Evolutionary conservation across 1,139 yeast species (phyloP).

Genomic region (Blastobotrys petasosporus): DNA sequence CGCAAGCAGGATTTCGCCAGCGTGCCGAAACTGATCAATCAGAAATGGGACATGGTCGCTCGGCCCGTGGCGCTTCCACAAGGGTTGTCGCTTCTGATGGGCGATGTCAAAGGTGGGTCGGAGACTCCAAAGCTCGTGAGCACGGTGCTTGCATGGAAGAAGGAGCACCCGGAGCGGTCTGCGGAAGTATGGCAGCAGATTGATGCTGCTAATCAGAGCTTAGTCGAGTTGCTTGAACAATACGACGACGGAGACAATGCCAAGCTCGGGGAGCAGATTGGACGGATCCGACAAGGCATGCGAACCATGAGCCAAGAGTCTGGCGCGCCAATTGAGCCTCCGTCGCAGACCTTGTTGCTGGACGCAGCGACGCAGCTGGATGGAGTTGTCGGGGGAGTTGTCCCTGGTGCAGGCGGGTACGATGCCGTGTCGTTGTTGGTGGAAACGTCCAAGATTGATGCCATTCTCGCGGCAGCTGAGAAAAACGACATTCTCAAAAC

Average conservation of each 20-base stretch:
- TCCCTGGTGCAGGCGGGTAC: conserved; percentile 98
- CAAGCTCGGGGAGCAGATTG: conserved; percentile 32
- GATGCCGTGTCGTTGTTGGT: conserved; percentile 82
- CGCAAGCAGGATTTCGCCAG: conserved; percentile 3
- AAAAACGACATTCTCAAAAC: conserved; percentile 21
- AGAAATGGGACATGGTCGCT: conserved; percentile 54
- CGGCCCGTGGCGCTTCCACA: conserved; percentile 59
- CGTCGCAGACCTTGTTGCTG: conserved; percentile 63
- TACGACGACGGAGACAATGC: conserved; percentile 3
- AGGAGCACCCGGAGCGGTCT: conserved; percentile 47
- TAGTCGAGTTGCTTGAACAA: conserved; percentile 45
- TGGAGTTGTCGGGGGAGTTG: conserved; percentile 90
- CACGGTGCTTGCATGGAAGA: conserved; percentile 67
- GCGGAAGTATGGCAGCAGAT: conserved; percentile 48
- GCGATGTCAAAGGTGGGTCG: conserved; percentile 88
- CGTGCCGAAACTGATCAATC: conserved; percentile 39
- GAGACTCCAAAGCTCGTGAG: conserved; percentile 89
- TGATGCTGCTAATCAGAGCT: conserved; percentile 50
- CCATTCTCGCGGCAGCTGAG: conserved; percentile 37
- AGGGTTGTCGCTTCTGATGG: conserved; percentile 70
- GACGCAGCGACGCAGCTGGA: conserved; percentile 48
- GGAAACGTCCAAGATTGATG: conserved; percentile 40
- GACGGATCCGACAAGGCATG: conserved; percentile 48
- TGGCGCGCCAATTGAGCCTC: conserved; percentile 87
- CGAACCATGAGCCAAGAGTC: conserved; percentile 55